Evolutionary conservation across 1,284 basidiomycete species (phyloP), one percentile per base, ranked within the genome.

Genomic region (Heterobasidion parviporum): DNA sequence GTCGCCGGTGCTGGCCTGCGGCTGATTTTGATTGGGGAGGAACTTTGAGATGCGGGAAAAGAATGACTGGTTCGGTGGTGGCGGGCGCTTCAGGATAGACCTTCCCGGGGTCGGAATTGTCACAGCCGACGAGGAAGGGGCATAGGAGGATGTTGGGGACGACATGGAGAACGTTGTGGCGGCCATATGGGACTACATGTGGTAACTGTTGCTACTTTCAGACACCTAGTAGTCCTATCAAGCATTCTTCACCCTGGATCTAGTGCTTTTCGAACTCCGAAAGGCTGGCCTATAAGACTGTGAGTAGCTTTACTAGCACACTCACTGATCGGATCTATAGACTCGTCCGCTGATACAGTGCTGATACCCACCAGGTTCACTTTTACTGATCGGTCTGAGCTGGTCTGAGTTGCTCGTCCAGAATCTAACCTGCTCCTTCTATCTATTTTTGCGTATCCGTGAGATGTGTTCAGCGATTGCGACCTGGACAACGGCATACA

Each of bases 51-150:
- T 77, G 57, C 85, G 81, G 15, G 82, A 83, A 67, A 91, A 81
- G 58, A 92, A 78, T 10, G 84, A 81, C 26, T 80, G 78, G 60
- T 82, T 85, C 4, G 78, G 70, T 8, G 83, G 86, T 33, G 85
- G 80, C 20, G 88, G 85, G n/a, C 79, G 80, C 66, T 90, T 91
- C 54, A 92, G 75, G 56, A 91, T 91, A 7, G 84, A 86, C 70
- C 85, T 88, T 47, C 86, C 87, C 12, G 86, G 85, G 8, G 82
- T 82, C 18, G 81, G 83, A 56, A 90, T 86, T 20, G 82, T 86
- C 48, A 87, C 85, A 18, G 87, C 85, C 4, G 86, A 88, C 56
- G 86, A 87, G 15, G 87, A 88, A 32, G 87, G 83, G 26, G 60
- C 60, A 50, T 54, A 61, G n/a, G 79, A 78, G 54, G 69, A 61